phyloP scores from a whole-genome alignment of 2,329 filamentous ascomycete genomes.

The Sphaerulina musiva region DNA sequence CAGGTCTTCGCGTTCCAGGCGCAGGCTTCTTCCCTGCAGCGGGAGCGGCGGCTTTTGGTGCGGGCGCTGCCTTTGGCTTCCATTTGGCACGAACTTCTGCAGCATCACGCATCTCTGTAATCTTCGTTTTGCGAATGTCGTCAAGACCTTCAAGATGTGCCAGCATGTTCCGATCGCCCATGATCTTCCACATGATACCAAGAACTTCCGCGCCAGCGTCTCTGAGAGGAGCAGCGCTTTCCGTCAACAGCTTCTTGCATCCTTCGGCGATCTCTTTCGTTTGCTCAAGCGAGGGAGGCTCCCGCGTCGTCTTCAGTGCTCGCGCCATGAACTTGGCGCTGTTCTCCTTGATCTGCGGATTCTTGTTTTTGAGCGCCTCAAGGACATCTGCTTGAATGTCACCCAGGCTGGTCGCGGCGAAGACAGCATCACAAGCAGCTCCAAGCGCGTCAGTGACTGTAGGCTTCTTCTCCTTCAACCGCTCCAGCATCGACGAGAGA shows the following conservation, averaged over 20 bases:
- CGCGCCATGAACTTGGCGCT: conserved; percentile 90
- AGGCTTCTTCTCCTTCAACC: conserved; percentile 94
- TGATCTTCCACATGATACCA: conserved; percentile 96
- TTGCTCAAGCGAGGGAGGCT: conserved; percentile 78
- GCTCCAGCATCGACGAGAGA: conserved; percentile 86
- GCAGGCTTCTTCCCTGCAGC: conserved; percentile 50
- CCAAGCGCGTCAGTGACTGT: conserved; percentile 81
- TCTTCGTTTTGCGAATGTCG: conserved; percentile 89
- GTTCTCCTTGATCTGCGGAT: conserved; percentile 94
- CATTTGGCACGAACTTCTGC: conserved; percentile 84
- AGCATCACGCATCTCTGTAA: conserved; percentile 82
- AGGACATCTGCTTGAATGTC: conserved; percentile 90
- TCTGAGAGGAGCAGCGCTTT: conserved; percentile 78
- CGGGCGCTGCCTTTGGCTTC: conserved; percentile 72
- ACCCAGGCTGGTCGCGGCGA: conserved; percentile 60
- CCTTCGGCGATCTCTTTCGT: conserved; percentile 79
- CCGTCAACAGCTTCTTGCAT: conserved; percentile 80
- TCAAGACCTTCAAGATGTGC: conserved; percentile 86
- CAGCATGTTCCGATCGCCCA: conserved; percentile 93
- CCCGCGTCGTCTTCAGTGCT: conserved; percentile 72
- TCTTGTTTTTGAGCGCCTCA: conserved; percentile 83
- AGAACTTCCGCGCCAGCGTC: conserved; percentile 86
- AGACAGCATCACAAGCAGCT: conserved; percentile 69
- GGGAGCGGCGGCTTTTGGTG: conserved; percentile 49
- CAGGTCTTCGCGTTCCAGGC: conserved; percentile 42